phyloP scores from a whole-genome alignment of 2,329 filamentous ascomycete species.

The Nothophoma quercina region DNA sequence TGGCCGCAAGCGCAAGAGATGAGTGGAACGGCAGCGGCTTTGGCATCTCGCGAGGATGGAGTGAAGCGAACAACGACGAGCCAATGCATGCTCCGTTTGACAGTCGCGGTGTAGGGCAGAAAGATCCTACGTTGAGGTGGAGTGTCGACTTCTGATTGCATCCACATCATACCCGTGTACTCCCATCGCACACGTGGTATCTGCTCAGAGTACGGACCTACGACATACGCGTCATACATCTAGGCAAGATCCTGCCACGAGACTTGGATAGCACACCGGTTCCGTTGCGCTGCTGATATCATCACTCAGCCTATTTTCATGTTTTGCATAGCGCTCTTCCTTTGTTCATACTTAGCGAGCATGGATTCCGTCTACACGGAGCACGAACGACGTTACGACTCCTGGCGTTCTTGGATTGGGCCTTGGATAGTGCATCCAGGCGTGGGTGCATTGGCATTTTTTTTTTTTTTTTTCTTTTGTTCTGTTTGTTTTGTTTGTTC shows the following conservation, averaged over 20 bases:
- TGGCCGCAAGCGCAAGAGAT: constrained; percentile 18
- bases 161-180: too few species aligned
- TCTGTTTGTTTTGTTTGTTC: too few species aligned
- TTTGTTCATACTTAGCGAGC: background rate
- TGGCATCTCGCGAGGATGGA: constrained; percentile 28
- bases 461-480: background rate
- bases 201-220: too few species aligned
- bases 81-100: constrained; percentile 43
- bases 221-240: too few species aligned
- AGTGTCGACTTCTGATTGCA: constrained; percentile 51
- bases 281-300: background rate
- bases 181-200: too few species aligned
- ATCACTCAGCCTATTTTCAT: constrained; percentile 6
- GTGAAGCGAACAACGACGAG: constrained; percentile 27
- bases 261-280: background rate
- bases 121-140: constrained; percentile 51
- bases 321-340: constrained; percentile 2
- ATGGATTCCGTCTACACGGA: background rate
- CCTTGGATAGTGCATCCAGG: constrained; percentile 18
- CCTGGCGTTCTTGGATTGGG: constrained; percentile 2
- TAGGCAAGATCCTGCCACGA: too few species aligned
- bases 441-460: background rate
- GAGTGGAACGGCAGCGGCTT: constrained; percentile 31
- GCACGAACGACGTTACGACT: constrained; percentile 6
- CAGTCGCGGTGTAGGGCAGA: constrained; percentile 40